Evolutionary conservation across 1,139 yeast genomes (phyloP).

Genomic region (Geotrichum aggregatum): DNA sequence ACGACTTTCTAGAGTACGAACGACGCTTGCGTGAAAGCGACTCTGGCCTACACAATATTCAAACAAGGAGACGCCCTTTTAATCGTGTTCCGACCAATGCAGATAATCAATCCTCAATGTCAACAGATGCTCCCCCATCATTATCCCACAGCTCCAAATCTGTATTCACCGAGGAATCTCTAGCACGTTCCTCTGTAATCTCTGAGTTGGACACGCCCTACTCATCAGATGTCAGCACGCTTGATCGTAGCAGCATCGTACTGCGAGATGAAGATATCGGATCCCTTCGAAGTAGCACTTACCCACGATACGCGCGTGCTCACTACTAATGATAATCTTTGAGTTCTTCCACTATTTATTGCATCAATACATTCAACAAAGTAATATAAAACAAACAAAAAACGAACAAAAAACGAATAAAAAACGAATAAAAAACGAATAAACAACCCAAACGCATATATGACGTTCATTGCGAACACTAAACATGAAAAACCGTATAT

Average conservation of each 20-base stretch:
- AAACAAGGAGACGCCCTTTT: neutral
- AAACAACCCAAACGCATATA: too few relatives aligned
- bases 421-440: too few relatives aligned
- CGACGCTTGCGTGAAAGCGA: conserved; percentile 11
- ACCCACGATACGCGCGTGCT: neutral
- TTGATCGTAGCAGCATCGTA: conserved; percentile 7
- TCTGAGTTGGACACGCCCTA: neutral
- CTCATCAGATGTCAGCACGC: conserved; percentile 6
- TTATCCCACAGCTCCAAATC: conserved; percentile 1
- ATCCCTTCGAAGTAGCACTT: neutral
- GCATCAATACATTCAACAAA: neutral
- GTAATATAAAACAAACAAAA: too few relatives aligned
- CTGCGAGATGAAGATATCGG: conserved; percentile 1
- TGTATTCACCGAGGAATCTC: conserved; percentile 1
- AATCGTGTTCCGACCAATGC: neutral
- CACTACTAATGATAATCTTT: neutral
- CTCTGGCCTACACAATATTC: conserved; percentile 1
- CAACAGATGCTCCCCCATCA: conserved; percentile 3
- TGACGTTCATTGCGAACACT: too few relatives aligned
- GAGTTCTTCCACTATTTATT: neutral
- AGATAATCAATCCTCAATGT: neutral
- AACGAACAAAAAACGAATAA: too few relatives aligned
- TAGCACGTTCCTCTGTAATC: neutral
- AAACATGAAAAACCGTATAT: too few relatives aligned
- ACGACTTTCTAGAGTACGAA: conserved; percentile 14